Evolutionary conservation across 441 rosid species (phyloP), one percentile per base, ranked within the genome.

Genomic region (Kokia cookei): DNA sequence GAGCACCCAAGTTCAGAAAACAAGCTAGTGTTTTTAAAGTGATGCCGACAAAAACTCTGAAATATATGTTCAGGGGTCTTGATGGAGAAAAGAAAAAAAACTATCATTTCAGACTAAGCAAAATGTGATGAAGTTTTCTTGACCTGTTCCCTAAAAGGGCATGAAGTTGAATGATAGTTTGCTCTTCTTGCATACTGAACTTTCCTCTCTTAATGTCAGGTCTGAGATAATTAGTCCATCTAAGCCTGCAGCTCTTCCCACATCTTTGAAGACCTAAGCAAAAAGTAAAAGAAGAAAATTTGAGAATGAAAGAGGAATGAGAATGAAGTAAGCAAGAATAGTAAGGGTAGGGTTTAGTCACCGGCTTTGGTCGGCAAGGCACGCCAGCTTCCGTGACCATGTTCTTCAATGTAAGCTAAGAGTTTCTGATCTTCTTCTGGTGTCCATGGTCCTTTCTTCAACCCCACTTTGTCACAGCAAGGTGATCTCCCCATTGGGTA

Each of bases 381-480:
- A 22, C 97, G 92, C 99, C 98, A 96, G 79, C 97, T 92, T 62
- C 99, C 99, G 80, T 92, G 96, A 27, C 99, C 98, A 47, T 93
- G 87, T 47, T 92, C 91, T 65, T 96, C 93, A 67, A 96, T 92
- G 80, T 91, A 92, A 76, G 94, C 90, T 32, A 96, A 76, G 82
- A 96, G 99, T 72, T 91, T 96, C 83, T 93, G 93, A 76, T 96
- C 99, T 76, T 93, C 99, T 62, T 93, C 99, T 1, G 94, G 90
- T 24, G 97, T 96, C 99, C 99, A 96, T 15, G 99, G 97, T 10
- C 99, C 99, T 91, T 92, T 93, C 94, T 96, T 96, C 83, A 93
- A 77, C 13, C 99, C 98, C 7, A 89, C 91, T 76, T 91, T 89
- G 69, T 89, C 94, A 73, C 97, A 93, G 80, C 98, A 96, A 19